Evolutionary conservation across 2,329 filamentous ascomycete species (phyloP).

Genomic region (Xylariaceae sp.): DNA sequence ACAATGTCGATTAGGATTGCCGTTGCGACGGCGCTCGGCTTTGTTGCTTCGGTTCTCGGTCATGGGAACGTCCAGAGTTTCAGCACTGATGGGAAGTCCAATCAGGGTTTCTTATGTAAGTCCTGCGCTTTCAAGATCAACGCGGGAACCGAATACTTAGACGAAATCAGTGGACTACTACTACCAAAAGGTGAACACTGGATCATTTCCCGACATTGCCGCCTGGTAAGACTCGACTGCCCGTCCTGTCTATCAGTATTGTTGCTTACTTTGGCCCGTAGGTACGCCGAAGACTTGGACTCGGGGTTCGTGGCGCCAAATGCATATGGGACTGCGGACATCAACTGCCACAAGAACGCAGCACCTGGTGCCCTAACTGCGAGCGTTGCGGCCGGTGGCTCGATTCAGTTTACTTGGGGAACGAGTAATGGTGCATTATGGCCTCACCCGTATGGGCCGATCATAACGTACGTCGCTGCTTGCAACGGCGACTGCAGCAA

Average conservation of each 20-base stretch:
- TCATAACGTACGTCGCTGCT: conserved; percentile 36
- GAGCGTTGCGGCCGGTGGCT: conserved; percentile 54
- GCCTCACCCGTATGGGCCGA: conserved; percentile 56
- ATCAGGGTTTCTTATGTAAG: conserved; percentile 11
- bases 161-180: conserved; percentile 9
- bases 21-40: no score
- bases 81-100: conserved; percentile 13
- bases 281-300: conserved; percentile 30
- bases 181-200: conserved; percentile 4
- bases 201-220: conserved; percentile 2
- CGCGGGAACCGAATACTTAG: no score
- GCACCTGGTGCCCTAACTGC: conserved; percentile 23
- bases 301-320: conserved; percentile 38
- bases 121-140: no score
- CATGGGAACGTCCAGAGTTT: conserved; percentile 15
- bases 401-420: conserved; percentile 60
- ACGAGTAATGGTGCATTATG: conserved; percentile 38
- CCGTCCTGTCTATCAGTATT: no score
- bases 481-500: conserved; percentile 31
- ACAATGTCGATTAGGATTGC: no score
- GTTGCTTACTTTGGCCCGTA: neutral
- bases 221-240: conserved; percentile 15
- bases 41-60: neutral
- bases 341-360: conserved; percentile 35
- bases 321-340: conserved; percentile 29